A percentile compares a stretch with the other conserved stretches of the same genome.
These are phyloP conservation scores for Talaromyces islandicus DNA, from an alignment of 2,329 filamentous ascomycete genomes.

Conservation along the genomic window DNA sequence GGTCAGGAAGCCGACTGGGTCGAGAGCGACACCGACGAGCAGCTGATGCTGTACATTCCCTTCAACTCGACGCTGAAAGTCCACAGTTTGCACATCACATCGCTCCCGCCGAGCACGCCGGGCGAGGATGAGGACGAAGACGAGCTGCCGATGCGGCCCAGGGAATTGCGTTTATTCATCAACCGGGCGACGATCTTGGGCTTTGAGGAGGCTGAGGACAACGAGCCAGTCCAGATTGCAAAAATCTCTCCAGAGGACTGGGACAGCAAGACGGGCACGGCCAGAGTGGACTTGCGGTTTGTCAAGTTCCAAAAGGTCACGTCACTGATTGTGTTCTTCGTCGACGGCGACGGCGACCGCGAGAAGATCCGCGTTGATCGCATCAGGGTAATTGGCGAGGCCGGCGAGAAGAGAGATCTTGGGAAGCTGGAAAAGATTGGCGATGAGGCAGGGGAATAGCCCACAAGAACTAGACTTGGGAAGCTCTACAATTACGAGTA, in stretches of 20 bases:
- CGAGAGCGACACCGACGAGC: slow-evolving; percentile 94
- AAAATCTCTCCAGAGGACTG: slow-evolving; percentile 71
- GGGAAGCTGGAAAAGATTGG: slow-evolving; percentile 94
- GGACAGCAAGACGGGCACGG: slow-evolving; percentile 67
- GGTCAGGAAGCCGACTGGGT: slow-evolving; percentile 69
- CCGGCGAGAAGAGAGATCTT: slow-evolving; percentile 85
- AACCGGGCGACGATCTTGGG: slow-evolving; percentile 88
- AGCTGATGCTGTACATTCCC: slow-evolving; percentile 86
- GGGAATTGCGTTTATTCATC: slow-evolving; percentile 75
- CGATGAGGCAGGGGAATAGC: slow-evolving; percentile 60
- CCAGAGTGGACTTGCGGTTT: slow-evolving; percentile 69
- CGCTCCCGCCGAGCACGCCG: slow-evolving; percentile 52
- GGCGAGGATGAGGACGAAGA: slow-evolving; percentile 58
- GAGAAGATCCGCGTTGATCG: slow-evolving; percentile 73
- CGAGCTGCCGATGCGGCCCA: slow-evolving; percentile 72
- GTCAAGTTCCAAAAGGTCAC: slow-evolving; percentile 97
- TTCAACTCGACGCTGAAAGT: slow-evolving; percentile 86
- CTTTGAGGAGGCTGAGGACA: slow-evolving; percentile 90
- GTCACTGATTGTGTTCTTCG: slow-evolving; percentile 80
- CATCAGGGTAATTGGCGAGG: slow-evolving; percentile 69
- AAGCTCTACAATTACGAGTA: neutral
- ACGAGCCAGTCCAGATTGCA: slow-evolving; percentile 71
- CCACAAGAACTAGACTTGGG: slow-evolving; percentile 2
- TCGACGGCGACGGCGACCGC: slow-evolving; percentile 73
- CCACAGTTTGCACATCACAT: slow-evolving; percentile 82